Conservation (phyloP, 768 basidiomycete species). For the Trametes cingulata region DNA sequence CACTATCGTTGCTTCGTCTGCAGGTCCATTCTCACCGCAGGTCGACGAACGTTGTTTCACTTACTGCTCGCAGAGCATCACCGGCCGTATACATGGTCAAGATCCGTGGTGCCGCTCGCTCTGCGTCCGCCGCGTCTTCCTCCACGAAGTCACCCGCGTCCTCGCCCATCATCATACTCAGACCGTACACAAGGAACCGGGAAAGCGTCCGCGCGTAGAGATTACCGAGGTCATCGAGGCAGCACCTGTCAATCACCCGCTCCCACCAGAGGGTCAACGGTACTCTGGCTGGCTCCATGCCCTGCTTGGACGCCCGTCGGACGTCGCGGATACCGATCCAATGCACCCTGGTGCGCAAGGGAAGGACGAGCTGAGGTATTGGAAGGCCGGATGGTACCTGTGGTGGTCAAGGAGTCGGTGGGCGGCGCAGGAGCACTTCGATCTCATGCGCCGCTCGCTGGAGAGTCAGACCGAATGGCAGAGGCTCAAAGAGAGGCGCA, state of each 20-base stretch:
- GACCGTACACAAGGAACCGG: constrained; percentile 6
- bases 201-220: constrained; percentile 18
- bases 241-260: constrained; percentile 44
- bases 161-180: constrained; percentile 19
- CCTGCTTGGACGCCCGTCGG: constrained; percentile 1
- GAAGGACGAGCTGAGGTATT: constrained; percentile 48
- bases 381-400: constrained; percentile 78
- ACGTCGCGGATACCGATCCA: neutral
- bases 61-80: constrained; percentile 36
- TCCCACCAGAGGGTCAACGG: constrained; percentile 68
- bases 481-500: constrained; percentile 42
- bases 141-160: constrained; percentile 35
- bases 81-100: constrained; percentile 32
- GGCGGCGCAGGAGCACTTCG: constrained; percentile 55
- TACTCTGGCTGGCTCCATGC: constrained; percentile 35
- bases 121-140: constrained; percentile 40
- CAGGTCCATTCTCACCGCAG: constrained; percentile 33
- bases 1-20: neutral
- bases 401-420: constrained; percentile 60
- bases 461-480: constrained; percentile 49
- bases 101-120: constrained; percentile 38
- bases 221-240: constrained; percentile 12
- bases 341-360: constrained; percentile 7
- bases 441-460: constrained; percentile 60
- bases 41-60: constrained; percentile 39